Base-by-base conservation (phyloP, 352 stramenopile species). In the Pythium coloratum region DNA sequence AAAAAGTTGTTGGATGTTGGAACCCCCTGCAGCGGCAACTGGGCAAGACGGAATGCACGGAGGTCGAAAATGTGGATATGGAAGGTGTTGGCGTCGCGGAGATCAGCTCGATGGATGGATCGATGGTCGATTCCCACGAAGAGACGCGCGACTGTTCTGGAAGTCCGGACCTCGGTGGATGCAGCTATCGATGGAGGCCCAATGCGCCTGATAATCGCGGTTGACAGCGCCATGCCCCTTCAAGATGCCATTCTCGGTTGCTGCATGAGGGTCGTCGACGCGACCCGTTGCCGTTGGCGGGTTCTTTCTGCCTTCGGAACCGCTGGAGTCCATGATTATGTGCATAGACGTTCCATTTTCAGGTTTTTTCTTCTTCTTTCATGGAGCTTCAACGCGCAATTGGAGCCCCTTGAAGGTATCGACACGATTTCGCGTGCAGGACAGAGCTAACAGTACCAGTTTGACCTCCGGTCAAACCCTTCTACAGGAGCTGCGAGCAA, bases 121-220 rank as follows among this genome's bases (percentile, higher is more conserved):
- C 36, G 9, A 42, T 42, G 36, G 36, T 42, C 46, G 46, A 54
- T 54, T 24, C 46, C 18, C 18, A 30, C 46, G 24, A 54, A 54
- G 24, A 54, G 46, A 54, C 46, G 46, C 50, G 50, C 50, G 50
- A 56, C 50, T 32, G 20, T 32, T 56, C n/a, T 56, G 50, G 50
- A 56, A 56, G 46, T 42, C 14, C 7, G 36, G 36, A 10, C 10
- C 36, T 16, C 36, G 36, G 14, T 42, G 36, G 36, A 42, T 42
- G 36, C 7, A 42, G 14, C 6, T 42, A 42, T 54, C 13, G 46
- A 30, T 6, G 46, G 1, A 6, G 9, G 12, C 10, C 24, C 26
- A 6, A 26, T 6, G 7, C 2, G n/a, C 46, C 24, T 26, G 12
- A 32, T 54, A 13, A 10, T 30, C 6, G 46, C 4, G 46, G 13